phyloP scores from a whole-genome alignment of 208 protist species.

The Wallacemonas sp. region DNA sequence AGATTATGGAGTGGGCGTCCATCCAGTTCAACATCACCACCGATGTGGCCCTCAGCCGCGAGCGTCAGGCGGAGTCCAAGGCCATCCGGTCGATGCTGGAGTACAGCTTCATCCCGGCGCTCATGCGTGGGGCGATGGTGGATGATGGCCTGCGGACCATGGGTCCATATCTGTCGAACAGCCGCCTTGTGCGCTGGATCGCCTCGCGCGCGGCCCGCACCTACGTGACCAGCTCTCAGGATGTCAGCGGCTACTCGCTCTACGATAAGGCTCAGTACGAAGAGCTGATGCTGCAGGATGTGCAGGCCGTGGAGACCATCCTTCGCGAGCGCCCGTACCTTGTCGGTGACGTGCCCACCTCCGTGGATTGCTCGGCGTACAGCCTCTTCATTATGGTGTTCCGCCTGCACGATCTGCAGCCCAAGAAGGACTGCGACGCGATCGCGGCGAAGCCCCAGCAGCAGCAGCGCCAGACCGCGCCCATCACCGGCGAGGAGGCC shows the following conservation, averaged over 20 bases:
- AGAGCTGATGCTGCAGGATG: slow-evolving; percentile 20
- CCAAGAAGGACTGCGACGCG: not conserved
- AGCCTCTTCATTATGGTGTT: slow-evolving; percentile 14
- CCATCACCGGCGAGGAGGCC: slow-evolving; percentile 2
- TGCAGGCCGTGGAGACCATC: slow-evolving; percentile 24
- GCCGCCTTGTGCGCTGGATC: not conserved
- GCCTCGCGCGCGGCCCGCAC: not conserved
- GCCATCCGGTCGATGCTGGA: slow-evolving; percentile 21
- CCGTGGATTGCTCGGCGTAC: slow-evolving; percentile 20
- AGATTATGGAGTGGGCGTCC: slow-evolving; percentile 23
- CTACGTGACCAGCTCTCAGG: not conserved
- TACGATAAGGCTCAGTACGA: slow-evolving; percentile 25
- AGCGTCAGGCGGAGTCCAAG: slow-evolving; percentile 1
- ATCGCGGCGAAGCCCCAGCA: slow-evolving; percentile 16
- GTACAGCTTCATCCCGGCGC: slow-evolving; percentile 21
- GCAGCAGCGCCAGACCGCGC: slow-evolving; percentile 17
- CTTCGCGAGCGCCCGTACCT: slow-evolving; percentile 16
- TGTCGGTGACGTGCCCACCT: not conserved
- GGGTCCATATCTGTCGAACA: not conserved
- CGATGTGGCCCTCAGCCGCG: not conserved
- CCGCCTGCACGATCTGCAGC: slow-evolving; percentile 3
- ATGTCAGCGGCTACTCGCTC: slow-evolving; percentile 10
- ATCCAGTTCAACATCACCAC: slow-evolving; percentile 17
- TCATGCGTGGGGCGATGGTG: slow-evolving; percentile 2
- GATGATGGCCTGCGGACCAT: not conserved